Percentiles rank a stretch among this genome's conserved stretches.
Conservation (phyloP, 148 eudicot species). For the Agrostemma githago region DNA sequence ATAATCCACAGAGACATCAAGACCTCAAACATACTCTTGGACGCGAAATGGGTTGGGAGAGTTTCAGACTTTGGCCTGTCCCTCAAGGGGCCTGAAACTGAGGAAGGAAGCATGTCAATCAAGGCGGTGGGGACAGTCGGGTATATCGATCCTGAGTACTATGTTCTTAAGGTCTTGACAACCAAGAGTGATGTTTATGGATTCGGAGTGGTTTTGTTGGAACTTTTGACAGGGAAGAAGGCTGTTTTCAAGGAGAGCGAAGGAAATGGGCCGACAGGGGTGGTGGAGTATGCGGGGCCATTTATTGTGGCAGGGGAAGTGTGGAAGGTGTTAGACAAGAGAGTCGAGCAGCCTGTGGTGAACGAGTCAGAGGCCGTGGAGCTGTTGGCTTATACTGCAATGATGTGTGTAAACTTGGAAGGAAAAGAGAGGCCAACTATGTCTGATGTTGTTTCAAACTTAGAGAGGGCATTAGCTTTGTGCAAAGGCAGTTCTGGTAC, state of each 20-base stretch:
- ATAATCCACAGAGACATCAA: constrained; percentile 65
- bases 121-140: constrained; percentile 53
- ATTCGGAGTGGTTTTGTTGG: constrained; percentile 56
- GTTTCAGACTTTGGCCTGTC: constrained; percentile 64
- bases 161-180: constrained; percentile 44
- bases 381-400: constrained; percentile 48
- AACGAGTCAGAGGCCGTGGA: constrained; percentile 58
- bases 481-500: constrained; percentile 41
- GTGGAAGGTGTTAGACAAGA: constrained; percentile 45
- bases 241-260: constrained; percentile 45
- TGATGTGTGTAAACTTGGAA: constrained; percentile 55
- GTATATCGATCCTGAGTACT: constrained; percentile 62
- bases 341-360: constrained; percentile 38
- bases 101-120: constrained; percentile 30
- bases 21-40: constrained; percentile 55
- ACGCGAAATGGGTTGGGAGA: constrained; percentile 50
- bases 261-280: constrained; percentile 30
- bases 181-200: constrained; percentile 64
- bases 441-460: constrained; percentile 49
- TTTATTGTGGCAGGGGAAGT: constrained; percentile 43
- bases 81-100: constrained; percentile 34
- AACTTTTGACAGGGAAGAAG: constrained; percentile 55
- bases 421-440: constrained; percentile 54
- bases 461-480: constrained; percentile 49
- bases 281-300: constrained; percentile 54